phyloP scores from a whole-genome alignment of 306 rosid genomes.

The Vigna unguiculata region DNA sequence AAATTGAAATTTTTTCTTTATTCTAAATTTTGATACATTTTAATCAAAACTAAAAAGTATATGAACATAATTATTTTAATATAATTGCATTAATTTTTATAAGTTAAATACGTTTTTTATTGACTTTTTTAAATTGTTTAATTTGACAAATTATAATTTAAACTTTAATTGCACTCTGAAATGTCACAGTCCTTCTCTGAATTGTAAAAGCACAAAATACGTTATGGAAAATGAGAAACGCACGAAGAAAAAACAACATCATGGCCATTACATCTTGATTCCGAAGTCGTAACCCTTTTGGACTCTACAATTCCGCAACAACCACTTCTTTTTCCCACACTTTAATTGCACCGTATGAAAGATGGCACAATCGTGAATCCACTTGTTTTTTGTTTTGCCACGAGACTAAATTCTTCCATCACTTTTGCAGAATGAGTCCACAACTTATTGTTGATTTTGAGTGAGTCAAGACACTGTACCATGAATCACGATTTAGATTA shows the following conservation, averaged over 20 bases:
- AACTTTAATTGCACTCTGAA: no score
- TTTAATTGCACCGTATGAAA: background rate
- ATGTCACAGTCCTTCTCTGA: no score
- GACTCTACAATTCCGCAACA: background rate
- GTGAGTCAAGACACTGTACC: conserved; percentile 13
- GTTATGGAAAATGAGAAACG: background rate
- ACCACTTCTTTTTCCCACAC: background rate
- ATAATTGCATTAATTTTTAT: no score
- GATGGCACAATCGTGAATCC: background rate
- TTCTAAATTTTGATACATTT: no score
- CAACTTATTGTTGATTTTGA: background rate
- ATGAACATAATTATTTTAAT: no score
- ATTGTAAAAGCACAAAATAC: background rate
- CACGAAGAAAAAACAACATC: background rate
- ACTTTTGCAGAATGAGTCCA: background rate
- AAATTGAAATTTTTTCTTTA: no score
- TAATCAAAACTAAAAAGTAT: no score
- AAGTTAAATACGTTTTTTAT: no score
- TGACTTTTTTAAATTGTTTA: no score
- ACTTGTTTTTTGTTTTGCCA: background rate
- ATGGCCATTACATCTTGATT: background rate
- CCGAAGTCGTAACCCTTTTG: background rate
- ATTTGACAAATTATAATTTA: no score
- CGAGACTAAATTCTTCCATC: no score
- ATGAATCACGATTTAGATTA: conserved; percentile 14